Percentiles rank a stretch among this genome's conserved stretches.
Evolutionary conservation across 2,329 filamentous ascomycete species (phyloP).

Genomic region (Aspergillus ochraceoroseus): DNA sequence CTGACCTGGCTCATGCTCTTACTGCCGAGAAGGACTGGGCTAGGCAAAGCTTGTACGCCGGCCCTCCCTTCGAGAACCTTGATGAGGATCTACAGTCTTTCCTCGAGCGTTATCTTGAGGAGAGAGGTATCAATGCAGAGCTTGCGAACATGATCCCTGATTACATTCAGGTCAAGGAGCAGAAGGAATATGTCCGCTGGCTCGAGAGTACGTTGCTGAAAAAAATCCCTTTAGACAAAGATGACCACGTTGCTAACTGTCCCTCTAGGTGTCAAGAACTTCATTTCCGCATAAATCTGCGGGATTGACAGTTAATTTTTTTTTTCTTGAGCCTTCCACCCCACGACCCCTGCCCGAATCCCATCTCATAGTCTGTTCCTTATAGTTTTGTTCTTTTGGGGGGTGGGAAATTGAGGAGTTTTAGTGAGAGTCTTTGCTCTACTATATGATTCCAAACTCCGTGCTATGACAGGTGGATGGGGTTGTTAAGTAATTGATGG

Average conservation of each 20-base stretch:
- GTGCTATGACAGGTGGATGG: background rate
- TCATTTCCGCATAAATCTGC: conserved; percentile 62
- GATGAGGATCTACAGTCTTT: conserved; percentile 93
- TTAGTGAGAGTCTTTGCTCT: background rate
- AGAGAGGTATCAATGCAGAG: conserved; percentile 81
- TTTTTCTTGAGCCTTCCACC: too few relatives aligned
- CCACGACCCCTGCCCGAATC: conserved; percentile 6
- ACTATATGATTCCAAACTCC: conserved; percentile 2
- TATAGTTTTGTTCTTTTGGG: background rate
- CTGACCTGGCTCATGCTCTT: conserved; percentile 69
- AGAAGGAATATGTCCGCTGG: conserved; percentile 93
- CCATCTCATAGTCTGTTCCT: conserved; percentile 7
- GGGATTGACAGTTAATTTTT: background rate
- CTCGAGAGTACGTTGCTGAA: conserved; percentile 58
- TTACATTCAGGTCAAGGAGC: conserved; percentile 98
- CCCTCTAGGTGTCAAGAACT: conserved; percentile 67
- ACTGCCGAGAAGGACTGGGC: conserved; percentile 72
- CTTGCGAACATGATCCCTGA: conserved; percentile 89
- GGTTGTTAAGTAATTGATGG: conserved; percentile 3
- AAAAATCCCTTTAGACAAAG: background rate
- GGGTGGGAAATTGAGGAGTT: background rate
- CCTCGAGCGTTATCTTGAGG: conserved; percentile 89
- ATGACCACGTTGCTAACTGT: conserved; percentile 11
- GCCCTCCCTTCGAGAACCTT: conserved; percentile 86
- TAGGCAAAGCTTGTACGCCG: conserved; percentile 75